These are phyloP conservation scores for Globisporangium parvum DNA, from an alignment of 352 stramenopile genomes.

Conservation along the genomic window DNA sequence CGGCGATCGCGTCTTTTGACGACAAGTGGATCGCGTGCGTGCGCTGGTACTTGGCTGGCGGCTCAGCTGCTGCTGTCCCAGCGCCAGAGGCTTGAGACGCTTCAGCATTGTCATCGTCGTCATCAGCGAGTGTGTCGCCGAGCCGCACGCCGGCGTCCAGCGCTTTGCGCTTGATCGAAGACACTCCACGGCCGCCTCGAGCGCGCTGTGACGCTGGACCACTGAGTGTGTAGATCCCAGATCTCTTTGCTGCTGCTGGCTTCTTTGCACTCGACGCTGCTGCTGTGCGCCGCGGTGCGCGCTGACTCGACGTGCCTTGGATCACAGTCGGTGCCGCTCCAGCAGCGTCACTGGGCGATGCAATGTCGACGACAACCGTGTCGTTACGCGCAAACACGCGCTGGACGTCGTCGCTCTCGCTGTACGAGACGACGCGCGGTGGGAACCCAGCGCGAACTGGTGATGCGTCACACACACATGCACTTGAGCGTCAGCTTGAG, in stretches of 20 bases:
- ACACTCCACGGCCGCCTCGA: conserved; percentile 8
- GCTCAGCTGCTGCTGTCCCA: conserved; percentile 1
- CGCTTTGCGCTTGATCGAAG: conserved; percentile 36
- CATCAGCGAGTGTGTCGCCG: conserved; percentile 39
- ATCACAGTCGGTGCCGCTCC: conserved; percentile 15
- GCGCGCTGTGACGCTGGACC: conserved; percentile 4
- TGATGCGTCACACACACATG: neutral
- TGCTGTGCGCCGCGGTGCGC: conserved; percentile 1
- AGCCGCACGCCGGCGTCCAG: conserved; percentile 42
- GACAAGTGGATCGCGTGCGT: conserved; percentile 49
- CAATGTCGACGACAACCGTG: conserved; percentile 50
- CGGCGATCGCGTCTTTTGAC: conserved; percentile 75
- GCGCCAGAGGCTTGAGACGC: neutral
- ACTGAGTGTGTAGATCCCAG: conserved; percentile 52
- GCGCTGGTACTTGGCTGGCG: conserved; percentile 43
- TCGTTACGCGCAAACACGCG: conserved; percentile 57
- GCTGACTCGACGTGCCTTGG: conserved; percentile 9
- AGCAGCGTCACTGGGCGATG: conserved; percentile 5
- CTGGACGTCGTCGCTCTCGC: conserved; percentile 32
- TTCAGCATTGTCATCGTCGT: conserved; percentile 5
- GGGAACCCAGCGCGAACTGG: conserved; percentile 70
- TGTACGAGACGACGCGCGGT: conserved; percentile 33
- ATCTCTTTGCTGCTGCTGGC: conserved; percentile 7
- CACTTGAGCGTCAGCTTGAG: neutral
- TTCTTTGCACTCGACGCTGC: conserved; percentile 1